These are phyloP conservation scores for Cercospora sp. DNA, from an alignment of 2,329 filamentous ascomycete genomes.

Conservation along the genomic window DNA sequence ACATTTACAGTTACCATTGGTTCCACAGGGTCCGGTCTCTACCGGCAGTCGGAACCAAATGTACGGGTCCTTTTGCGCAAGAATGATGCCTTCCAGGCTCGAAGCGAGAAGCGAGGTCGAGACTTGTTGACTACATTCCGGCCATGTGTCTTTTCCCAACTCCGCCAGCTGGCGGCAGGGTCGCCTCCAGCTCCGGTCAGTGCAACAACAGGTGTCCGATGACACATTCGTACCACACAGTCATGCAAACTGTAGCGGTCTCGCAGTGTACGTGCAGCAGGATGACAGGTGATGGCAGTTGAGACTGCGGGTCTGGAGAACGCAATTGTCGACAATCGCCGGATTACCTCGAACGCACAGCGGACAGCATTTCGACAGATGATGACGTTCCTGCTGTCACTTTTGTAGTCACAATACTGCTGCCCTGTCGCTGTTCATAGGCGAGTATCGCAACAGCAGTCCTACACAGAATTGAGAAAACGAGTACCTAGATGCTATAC, in stretches of 20 bases:
- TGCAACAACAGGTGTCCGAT: not conserved
- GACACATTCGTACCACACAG: not conserved
- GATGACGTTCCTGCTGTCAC: no score
- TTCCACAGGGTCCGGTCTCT: not conserved
- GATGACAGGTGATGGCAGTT: not conserved
- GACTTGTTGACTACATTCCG: not conserved
- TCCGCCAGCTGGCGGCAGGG: not conserved
- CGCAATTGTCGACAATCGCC: no score
- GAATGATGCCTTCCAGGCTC: not conserved
- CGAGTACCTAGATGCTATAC: no score
- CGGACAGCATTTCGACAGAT: no score
- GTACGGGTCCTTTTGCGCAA: not conserved
- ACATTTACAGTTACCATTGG: constrained; percentile 14
- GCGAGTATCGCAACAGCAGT: no score
- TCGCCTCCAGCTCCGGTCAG: not conserved
- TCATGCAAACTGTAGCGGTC: not conserved
- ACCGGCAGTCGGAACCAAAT: constrained; percentile 1
- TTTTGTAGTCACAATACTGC: no score
- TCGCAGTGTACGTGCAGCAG: not conserved
- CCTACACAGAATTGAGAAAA: no score
- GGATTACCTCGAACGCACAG: no score
- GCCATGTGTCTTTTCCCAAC: not conserved
- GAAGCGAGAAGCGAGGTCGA: not conserved
- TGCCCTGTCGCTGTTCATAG: no score
- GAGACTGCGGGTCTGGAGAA: not conserved